Percentiles rank a stretch among this genome's conserved stretches.
Evolutionary conservation across 192 early-diverging fungal species (phyloP).

Genomic region (Cetraspora pellucida): DNA sequence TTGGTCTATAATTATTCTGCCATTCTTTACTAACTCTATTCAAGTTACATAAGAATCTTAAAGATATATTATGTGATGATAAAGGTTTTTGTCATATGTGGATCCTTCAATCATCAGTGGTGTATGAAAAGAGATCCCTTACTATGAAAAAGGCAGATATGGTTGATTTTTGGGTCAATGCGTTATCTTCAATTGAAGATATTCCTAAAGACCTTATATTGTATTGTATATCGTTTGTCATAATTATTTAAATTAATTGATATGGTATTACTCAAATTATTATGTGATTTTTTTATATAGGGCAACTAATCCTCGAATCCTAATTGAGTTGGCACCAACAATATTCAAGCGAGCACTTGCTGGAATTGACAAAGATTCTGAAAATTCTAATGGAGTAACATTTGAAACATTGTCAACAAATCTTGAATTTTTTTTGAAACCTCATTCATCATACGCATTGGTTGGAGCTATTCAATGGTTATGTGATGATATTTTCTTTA

Average conservation of each 20-base stretch:
- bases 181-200: background rate
- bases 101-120: conserved; percentile 4
- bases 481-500: conserved; percentile 25
- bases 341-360: conserved; percentile 20
- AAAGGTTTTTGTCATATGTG: conserved; percentile 24
- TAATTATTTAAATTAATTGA: background rate
- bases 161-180: background rate
- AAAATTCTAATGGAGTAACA: background rate
- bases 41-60: conserved; percentile 26
- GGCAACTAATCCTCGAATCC: background rate
- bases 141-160: background rate
- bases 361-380: background rate
- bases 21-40: background rate
- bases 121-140: background rate
- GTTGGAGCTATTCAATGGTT: conserved; percentile 28
- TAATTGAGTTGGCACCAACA: conserved; percentile 29
- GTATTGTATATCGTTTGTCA: background rate
- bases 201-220: conserved; percentile 9
- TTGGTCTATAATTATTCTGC: background rate
- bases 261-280: background rate
- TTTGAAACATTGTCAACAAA: conserved; percentile 2
- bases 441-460: conserved; percentile 24
- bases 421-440: conserved; percentile 20
- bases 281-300: background rate
- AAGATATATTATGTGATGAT: conserved; percentile 21